Conservation (phyloP, 2,329 filamentous ascomycete genomes). For the Botrytis tulipae region DNA sequence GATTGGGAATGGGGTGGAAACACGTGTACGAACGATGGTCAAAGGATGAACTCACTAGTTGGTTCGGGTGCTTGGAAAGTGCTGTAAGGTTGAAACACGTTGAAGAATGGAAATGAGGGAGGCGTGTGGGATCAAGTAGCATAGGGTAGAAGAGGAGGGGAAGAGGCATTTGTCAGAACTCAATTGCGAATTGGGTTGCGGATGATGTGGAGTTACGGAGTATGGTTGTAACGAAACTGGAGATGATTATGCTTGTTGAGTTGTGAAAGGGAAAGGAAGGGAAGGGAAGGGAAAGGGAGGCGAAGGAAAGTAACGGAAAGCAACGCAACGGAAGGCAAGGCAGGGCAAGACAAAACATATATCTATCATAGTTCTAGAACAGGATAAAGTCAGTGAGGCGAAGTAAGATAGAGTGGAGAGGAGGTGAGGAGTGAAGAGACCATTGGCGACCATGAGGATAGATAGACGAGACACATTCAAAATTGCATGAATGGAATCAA, state of each 20-base stretch:
- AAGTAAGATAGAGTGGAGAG: neutral
- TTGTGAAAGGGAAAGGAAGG: neutral
- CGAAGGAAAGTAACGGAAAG: neutral
- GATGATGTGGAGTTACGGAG: constrained; percentile 18
- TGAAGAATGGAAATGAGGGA: neutral
- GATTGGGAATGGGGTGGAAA: neutral
- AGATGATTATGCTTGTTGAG: constrained; percentile 19
- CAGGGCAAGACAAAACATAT: neutral
- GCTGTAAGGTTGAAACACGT: constrained; percentile 10
- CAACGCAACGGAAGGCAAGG: neutral
- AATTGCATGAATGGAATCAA: constrained; percentile 10
- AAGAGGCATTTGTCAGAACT: constrained; percentile 1
- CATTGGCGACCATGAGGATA: neutral
- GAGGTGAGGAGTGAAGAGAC: neutral
- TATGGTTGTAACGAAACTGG: constrained; percentile 10
- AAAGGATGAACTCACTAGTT: neutral
- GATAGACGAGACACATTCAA: constrained; percentile 2
- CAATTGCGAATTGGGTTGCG: neutral
- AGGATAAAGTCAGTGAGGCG: constrained; percentile 1
- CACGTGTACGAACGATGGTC: constrained; percentile 16
- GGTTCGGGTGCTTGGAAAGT: constrained; percentile 3
- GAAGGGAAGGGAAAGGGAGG: neutral
- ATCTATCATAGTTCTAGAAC: constrained; percentile 10
- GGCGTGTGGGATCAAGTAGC: neutral
- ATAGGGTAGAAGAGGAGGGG: neutral